Conservation (phyloP, 805 yeast genomes). For the Ogataea neopini region DNA sequence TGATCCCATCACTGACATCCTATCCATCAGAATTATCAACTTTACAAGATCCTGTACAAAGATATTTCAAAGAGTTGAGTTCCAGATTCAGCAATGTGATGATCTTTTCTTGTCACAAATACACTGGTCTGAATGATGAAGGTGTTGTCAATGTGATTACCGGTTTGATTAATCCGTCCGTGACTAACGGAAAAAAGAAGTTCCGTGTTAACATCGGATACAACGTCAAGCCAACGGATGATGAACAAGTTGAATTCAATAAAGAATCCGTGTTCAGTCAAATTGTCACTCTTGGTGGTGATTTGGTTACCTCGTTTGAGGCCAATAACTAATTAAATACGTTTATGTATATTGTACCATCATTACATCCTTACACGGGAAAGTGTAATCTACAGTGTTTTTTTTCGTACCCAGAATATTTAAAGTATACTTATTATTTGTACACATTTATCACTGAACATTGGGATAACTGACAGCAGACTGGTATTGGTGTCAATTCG, state of each 20-base stretch:
- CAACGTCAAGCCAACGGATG: slow-evolving; percentile 63
- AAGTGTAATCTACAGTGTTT: neutral
- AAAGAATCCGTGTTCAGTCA: slow-evolving; percentile 74
- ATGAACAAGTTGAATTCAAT: slow-evolving; percentile 57
- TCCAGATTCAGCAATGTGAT: slow-evolving; percentile 65
- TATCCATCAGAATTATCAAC: slow-evolving; percentile 40
- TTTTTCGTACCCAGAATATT: neutral
- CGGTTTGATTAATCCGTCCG: slow-evolving; percentile 76
- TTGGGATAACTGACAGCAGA: no score
- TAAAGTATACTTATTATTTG: no score
- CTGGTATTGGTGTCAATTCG: no score
- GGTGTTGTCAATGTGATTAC: slow-evolving; percentile 60
- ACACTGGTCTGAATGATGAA: slow-evolving; percentile 52
- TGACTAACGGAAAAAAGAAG: slow-evolving; percentile 54
- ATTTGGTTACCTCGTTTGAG: slow-evolving; percentile 44
- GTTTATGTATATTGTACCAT: neutral
- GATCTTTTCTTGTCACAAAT: slow-evolving; percentile 65
- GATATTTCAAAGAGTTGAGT: slow-evolving; percentile 59
- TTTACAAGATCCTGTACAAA: slow-evolving; percentile 58
- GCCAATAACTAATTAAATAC: slow-evolving; percentile 11
- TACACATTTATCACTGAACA: no score
- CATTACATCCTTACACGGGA: slow-evolving; percentile 1
- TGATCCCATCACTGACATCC: slow-evolving; percentile 41
- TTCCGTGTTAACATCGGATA: slow-evolving; percentile 81
- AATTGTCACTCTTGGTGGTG: slow-evolving; percentile 69